Evolutionary conservation across 257 asterid species (phyloP), one percentile per base, ranked within the genome.

Genomic region (Schizonepeta tenuifolia): DNA sequence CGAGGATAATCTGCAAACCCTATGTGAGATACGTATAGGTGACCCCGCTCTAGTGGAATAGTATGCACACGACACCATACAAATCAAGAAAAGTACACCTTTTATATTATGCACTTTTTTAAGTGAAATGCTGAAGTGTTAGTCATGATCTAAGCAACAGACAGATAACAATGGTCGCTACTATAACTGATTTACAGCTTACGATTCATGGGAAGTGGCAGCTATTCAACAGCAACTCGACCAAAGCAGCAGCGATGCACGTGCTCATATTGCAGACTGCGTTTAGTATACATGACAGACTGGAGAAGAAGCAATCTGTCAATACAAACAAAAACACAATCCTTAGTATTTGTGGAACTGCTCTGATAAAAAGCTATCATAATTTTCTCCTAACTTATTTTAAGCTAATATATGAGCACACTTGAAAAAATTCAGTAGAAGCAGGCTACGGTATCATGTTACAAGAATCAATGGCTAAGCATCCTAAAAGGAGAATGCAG

Each of bases 101-200:
- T 54, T 54, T 0, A n/a, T 11, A 12, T 12, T 11, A 15, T 55
- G 9, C 61, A 58, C 6, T n/a, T 8, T 59, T 58, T 26, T 6
- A 1, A 38, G 56, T 65, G 70, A 44, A 43, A 22, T 24, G 70
- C 41, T 44, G 7, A 64, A 20, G 24, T 65, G 43, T 65, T 65
- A 24, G 70, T 44, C 24, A 43, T 65, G 64, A 58, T 58, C 38
- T 26, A 13, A 26, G 15, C 15, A 14, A 24, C 12, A 7, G 18
- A 22, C 1, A 11, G 28, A 62, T 11, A 62, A 62, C 6, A 55
- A 11, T 10, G 4, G 5, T 31, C 10, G 12, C 61, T 47, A 11
- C 21, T 47, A 54, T 17, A 24, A 56, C 22, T 31, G 53, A 43
- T 66, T 13, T 57, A 44, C 44, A 31, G 13, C 24, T 60, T 61